phyloP scores from a whole-genome alignment of 2,329 filamentous ascomycete genomes.

The Aspergillus sp. region DNA sequence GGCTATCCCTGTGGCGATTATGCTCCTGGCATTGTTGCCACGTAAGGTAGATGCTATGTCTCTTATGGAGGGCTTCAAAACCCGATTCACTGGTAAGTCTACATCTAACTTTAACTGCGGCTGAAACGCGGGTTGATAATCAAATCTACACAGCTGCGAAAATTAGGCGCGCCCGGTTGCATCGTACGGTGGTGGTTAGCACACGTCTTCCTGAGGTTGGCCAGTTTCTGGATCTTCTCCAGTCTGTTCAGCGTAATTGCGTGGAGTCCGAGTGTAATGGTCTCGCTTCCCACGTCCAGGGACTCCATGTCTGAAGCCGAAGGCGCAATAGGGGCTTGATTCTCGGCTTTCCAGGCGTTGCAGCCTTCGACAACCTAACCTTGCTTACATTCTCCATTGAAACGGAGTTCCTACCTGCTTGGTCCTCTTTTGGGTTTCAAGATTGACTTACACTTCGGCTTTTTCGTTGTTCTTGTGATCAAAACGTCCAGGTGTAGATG shows the following conservation, averaged over 20 bases:
- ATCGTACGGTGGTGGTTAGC: background rate
- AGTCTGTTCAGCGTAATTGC: background rate
- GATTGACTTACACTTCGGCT: no score
- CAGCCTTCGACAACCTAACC: no score
- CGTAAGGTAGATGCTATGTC: background rate
- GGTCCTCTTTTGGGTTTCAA: no score
- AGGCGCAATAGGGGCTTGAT: no score
- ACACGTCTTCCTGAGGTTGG: slow-evolving; percentile 3
- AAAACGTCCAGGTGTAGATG: no score
- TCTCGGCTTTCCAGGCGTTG: no score
- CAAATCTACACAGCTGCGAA: background rate
- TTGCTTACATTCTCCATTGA: no score
- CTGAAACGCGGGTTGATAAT: background rate
- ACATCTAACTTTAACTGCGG: background rate
- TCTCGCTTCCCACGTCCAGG: background rate
- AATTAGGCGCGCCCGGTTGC: background rate
- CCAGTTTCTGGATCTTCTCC: background rate
- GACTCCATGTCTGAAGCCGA: background rate
- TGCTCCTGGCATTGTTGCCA: slow-evolving; percentile 7
- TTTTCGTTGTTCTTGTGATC: no score
- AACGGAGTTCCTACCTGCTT: no score
- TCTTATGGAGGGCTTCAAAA: background rate
- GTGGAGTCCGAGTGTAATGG: background rate
- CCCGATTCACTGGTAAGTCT: background rate
- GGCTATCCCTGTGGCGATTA: slow-evolving; percentile 4